Conservation (phyloP, 768 basidiomycete species). For the Neoboletus subvelutipes region DNA sequence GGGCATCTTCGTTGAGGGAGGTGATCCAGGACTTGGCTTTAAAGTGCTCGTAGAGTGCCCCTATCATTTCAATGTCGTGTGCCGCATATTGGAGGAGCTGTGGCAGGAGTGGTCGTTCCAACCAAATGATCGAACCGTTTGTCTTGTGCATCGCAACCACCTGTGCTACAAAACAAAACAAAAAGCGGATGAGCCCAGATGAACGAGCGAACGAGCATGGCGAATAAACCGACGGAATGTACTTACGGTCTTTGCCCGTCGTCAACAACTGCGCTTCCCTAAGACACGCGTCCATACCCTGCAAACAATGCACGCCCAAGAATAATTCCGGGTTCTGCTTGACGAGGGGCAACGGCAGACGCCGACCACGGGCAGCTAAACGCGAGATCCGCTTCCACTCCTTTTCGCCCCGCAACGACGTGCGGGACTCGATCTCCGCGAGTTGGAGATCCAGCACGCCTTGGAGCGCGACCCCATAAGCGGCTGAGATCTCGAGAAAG, state of each 20-base stretch:
- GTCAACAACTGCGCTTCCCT: conserved; percentile 23
- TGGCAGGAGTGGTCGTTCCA: conserved; percentile 36
- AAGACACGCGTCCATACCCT: conserved; percentile 38
- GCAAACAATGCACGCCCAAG: conserved; percentile 33
- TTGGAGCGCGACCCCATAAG: conserved; percentile 29
- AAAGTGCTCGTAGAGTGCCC: conserved; percentile 37
- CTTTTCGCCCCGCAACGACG: conserved; percentile 23
- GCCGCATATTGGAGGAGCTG: conserved; percentile 42
- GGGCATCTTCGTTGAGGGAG: conserved; percentile 1
- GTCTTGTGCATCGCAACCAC: conserved; percentile 39
- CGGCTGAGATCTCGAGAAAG: conserved; percentile 34
- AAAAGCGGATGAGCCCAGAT: background rate
- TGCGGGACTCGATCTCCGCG: conserved; percentile 36
- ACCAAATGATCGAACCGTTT: conserved; percentile 33
- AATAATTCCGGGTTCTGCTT: conserved; percentile 27
- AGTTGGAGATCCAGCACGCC: conserved; percentile 43
- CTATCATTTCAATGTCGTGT: conserved; percentile 42
- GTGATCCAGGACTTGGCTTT: conserved; percentile 26
- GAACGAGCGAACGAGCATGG: background rate
- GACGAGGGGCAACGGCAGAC: conserved; percentile 24
- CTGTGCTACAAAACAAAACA: conserved; percentile 24
- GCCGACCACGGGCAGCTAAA: conserved; percentile 24
- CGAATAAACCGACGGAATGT: background rate
- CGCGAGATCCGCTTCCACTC: conserved; percentile 29
- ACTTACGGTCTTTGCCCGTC: conserved; percentile 37